Evolutionary conservation across 192 early-diverging fungal species (phyloP).

Genomic region (Backusella australiensis): DNA sequence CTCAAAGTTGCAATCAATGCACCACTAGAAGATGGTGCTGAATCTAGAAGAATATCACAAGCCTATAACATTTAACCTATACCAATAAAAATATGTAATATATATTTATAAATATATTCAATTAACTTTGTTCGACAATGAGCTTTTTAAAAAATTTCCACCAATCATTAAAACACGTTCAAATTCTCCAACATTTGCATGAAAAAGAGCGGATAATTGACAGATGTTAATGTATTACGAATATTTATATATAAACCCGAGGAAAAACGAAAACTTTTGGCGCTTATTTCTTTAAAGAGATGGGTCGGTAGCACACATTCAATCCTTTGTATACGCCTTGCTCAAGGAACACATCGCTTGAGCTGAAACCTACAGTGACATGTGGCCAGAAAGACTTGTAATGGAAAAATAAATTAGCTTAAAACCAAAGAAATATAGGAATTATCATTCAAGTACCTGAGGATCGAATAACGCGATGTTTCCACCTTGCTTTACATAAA

Average conservation of each 20-base stretch:
- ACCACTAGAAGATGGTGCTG: slow-evolving; percentile 4
- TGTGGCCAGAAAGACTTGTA: slow-evolving; percentile 59
- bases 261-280: not conserved
- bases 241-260: not conserved
- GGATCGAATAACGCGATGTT: slow-evolving; percentile 69
- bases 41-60: slow-evolving; percentile 12
- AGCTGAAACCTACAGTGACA: slow-evolving; percentile 64
- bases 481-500: slow-evolving; percentile 61
- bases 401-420: not conserved
- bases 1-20: slow-evolving; percentile 23
- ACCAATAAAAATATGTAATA: not conserved
- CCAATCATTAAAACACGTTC: not conserved
- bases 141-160: not conserved
- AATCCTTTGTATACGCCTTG: slow-evolving; percentile 69
- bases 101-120: not conserved
- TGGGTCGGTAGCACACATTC: slow-evolving; percentile 63
- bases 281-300: slow-evolving; percentile 19
- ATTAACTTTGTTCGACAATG: not conserved
- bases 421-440: not conserved
- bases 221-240: not conserved
- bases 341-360: slow-evolving; percentile 62
- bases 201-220: no score
- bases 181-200: not conserved
- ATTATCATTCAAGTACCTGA: slow-evolving; percentile 13
- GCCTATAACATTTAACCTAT: slow-evolving; percentile 11